Base-by-base conservation (phyloP, 2,329 filamentous ascomycete species). In the Ceratocystis ficicola region DNA sequence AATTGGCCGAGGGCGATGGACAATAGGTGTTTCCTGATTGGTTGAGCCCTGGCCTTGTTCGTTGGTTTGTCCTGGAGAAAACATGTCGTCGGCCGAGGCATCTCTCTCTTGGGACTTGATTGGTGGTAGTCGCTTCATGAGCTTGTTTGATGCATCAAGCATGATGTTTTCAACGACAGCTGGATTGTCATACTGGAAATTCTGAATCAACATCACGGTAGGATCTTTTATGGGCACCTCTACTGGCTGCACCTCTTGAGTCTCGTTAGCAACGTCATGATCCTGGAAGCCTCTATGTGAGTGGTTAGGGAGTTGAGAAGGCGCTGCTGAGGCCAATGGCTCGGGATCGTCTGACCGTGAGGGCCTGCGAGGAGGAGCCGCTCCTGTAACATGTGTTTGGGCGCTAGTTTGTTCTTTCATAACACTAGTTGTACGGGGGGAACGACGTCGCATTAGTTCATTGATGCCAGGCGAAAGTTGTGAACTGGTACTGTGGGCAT, bases 1-100 rank as follows among this genome's bases (percentile, higher is more conserved):
- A 65, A 85, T 81, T 1, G 82, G 82, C 41, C 82, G 76, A 1
- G 82, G 82, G 4, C 82, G 77, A 70, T 85, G 75, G 5, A 85
- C 75, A 22, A 85, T 74, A 0, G 80, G 72, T 70, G 30, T 57
- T 5, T 55, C 41, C 10, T 48, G 25, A 28, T 62, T 46, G 44
- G 46, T 63, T 1, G 64, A 22, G 46, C 63, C 66, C 25, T 62
- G 67, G 1, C 61, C 7, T 36, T 59, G 55, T 10, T 32, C 28
- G 32, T 59, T 2, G 55, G 25, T 17, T 59, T 59, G 55, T 7
- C 25, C 28, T 36, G 55, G 17, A 41, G 65, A 46, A 48, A 44
- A 41, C 41, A 64, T 61, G 52, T 41, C 32, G 25, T 50, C 30
- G 8, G 59, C n/a, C 25, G n/a, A 15, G 15, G 30, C 15, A 28